Conservation (phyloP, 192 early-diverging fungal genomes). For the Mortierella antarctica region DNA sequence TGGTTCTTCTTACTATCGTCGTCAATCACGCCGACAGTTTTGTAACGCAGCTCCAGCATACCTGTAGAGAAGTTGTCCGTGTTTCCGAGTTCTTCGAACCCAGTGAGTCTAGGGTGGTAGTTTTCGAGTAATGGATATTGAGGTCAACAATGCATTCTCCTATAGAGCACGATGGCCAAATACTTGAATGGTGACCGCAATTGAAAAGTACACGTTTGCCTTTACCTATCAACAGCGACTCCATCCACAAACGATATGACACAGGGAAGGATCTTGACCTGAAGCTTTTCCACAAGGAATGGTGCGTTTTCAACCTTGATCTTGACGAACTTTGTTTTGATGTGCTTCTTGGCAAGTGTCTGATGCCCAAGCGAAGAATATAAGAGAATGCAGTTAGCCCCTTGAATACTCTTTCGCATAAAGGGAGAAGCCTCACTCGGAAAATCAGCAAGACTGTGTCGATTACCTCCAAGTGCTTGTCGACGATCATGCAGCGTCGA, state of each 20-base stretch:
- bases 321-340: conserved; percentile 88
- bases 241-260: conserved; percentile 85
- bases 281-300: conserved; percentile 91
- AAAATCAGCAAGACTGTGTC: background rate
- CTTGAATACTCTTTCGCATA: conserved; percentile 5
- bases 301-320: conserved; percentile 90
- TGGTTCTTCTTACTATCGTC: conserved; percentile 37
- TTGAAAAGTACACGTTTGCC: background rate
- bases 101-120: conserved; percentile 70
- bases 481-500: conserved; percentile 92
- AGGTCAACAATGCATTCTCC: background rate
- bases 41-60: conserved; percentile 75
- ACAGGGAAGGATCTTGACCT: conserved; percentile 89
- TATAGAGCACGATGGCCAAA: background rate
- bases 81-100: conserved; percentile 95
- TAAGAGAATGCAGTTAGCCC: background rate
- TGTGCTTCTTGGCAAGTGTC: conserved; percentile 80
- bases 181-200: background rate
- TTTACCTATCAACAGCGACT: conserved; percentile 74
- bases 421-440: background rate
- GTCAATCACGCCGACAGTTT: conserved; percentile 65
- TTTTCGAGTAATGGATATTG: background rate
- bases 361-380: conserved; percentile 7
- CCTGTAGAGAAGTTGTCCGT: conserved; percentile 86
- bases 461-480: conserved; percentile 82